Conservation (phyloP, 1,284 basidiomycete genomes). For the Fistulina hepatica region DNA sequence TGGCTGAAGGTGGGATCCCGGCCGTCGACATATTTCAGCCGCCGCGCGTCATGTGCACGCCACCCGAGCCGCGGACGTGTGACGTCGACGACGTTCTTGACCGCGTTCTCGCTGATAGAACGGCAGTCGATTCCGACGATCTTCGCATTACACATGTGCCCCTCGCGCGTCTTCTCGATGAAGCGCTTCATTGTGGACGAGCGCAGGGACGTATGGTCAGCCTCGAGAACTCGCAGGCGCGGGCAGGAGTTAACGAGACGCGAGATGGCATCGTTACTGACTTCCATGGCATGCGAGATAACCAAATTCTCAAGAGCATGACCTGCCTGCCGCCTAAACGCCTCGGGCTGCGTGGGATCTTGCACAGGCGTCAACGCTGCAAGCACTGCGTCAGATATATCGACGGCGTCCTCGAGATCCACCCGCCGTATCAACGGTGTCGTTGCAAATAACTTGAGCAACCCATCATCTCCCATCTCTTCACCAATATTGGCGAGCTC, state of each 20-base stretch:
- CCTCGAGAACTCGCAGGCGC: conserved; percentile 56
- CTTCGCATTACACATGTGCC: conserved; percentile 38
- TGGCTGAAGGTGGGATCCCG: conserved; percentile 47
- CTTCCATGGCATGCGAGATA: conserved; percentile 54
- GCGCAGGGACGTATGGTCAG: conserved; percentile 69
- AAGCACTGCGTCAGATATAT: conserved; percentile 67
- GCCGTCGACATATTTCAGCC: conserved; percentile 55
- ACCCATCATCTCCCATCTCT: conserved; percentile 57
- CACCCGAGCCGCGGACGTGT: conserved; percentile 66
- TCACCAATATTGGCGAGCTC: conserved; percentile 72
- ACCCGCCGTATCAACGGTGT: conserved; percentile 63
- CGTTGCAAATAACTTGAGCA: conserved; percentile 62
- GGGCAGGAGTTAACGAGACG: conserved; percentile 56
- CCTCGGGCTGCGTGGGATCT: conserved; percentile 4
- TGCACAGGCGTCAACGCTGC: conserved; percentile 47
- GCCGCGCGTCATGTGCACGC: conserved; percentile 56
- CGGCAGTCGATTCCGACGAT: conserved; percentile 73
- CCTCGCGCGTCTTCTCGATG: conserved; percentile 40
- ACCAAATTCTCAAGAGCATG: conserved; percentile 62
- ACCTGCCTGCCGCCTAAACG: conserved; percentile 32
- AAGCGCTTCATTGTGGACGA: conserved; percentile 59
- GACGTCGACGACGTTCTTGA: conserved; percentile 43
- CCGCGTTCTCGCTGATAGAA: conserved; percentile 45
- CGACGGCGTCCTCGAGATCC: conserved; percentile 76
- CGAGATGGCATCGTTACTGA: conserved; percentile 55